Base-by-base conservation (phyloP, 352 stramenopile species). In the Globisporangium rhizosaccharum region DNA sequence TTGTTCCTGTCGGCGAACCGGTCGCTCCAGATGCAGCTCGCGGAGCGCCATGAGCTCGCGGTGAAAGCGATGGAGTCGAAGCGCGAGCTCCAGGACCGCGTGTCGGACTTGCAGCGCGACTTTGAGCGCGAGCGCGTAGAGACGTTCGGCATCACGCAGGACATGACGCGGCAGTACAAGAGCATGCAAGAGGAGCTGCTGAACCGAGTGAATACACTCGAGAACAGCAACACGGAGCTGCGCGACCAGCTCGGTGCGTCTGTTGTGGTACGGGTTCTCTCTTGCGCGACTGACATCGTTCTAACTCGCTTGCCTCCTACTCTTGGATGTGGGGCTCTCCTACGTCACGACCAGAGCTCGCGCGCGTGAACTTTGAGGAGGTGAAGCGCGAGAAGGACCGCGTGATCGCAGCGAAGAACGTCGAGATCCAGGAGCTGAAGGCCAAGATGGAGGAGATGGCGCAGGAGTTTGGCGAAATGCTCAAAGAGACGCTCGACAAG, bases 151-250 rank as follows among this genome's bases (percentile, higher is more conserved):
- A 97, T 98, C 56, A 98, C 88, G 39, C 76, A 92, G 53, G 92
- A 98, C 66, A 98, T 98, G 93, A 98, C 94, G 51, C 79, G 96
- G 10, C 94, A 98, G 77, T 98, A 98, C 75, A 98, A 98, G 72
- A 95, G 89, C 59, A 98, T 98, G 93, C 91, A 98, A 62, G 88
- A 96, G 50, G 85, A 97, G 60, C 70, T 97, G 30, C 71, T 96
- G 5, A 92, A 96, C 46, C 82, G 88, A 17, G 80, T 94, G 61
- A 91, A 90, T 59, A 73, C 71, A 33, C 74, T 97, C 26, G 92
- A 98, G 66, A 94, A 94, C 56, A 87, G 86, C 48, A 98, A 98
- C 70, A 83, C 91, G 36, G 88, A 96, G 53, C 72, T 98, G 9
- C 86, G 90, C 10, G 94, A 98, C 65, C 85, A 97, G 58, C 65